Conservation (phyloP, 2,329 filamentous ascomycete species). For the Boeremia lycopersici region DNA sequence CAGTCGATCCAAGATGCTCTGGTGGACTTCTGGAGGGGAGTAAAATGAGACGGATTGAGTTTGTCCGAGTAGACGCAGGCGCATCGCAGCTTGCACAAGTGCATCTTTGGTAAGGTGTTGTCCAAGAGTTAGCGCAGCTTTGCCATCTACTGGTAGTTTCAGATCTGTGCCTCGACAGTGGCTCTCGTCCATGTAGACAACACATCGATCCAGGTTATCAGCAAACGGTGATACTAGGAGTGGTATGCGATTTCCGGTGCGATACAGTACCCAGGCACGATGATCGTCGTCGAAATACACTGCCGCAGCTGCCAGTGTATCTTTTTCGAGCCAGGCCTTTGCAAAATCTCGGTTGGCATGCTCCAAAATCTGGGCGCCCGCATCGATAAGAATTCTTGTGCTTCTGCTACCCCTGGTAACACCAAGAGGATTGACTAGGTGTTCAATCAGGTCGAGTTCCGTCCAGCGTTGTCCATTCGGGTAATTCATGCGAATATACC, state of each 20-base stretch:
- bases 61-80: constrained; percentile 63
- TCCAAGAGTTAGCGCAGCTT: constrained; percentile 62
- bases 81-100: constrained; percentile 70
- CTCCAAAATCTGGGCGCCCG: constrained; percentile 68
- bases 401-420: neutral
- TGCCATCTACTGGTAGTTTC: constrained; percentile 56
- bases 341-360: constrained; percentile 61
- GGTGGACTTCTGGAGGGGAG: constrained; percentile 65
- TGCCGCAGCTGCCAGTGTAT: constrained; percentile 55
- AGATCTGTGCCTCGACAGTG: constrained; percentile 68
- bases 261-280: constrained; percentile 53
- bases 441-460: constrained; percentile 54
- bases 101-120: constrained; percentile 65
- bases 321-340: constrained; percentile 57
- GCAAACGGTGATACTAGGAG: constrained; percentile 62
- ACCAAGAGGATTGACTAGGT: constrained; percentile 38
- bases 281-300: constrained; percentile 61
- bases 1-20: constrained; percentile 58
- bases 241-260: constrained; percentile 45
- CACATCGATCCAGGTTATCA: constrained; percentile 57
- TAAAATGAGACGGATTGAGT: constrained; percentile 63
- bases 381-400: constrained; percentile 66
- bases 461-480: constrained; percentile 44
- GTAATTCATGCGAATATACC: constrained; percentile 49
- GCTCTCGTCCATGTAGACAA: constrained; percentile 66